Conservation (phyloP, 345 rosid genomes). For the Dimocarpus longan region DNA sequence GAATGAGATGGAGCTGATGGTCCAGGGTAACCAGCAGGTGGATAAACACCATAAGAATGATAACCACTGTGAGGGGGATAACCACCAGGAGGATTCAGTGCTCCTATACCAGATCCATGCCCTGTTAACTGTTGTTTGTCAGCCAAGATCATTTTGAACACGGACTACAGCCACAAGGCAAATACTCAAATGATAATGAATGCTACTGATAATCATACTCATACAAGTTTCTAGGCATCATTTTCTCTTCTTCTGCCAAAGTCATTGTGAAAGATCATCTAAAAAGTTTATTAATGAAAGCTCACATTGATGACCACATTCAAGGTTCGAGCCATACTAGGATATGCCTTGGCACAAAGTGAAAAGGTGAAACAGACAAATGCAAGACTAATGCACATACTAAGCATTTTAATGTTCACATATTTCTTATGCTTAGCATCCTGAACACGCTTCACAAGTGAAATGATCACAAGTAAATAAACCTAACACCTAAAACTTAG, state of each 20-base stretch:
- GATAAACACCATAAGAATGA: no score
- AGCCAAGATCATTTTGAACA: constrained; percentile 8
- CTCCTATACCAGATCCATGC: constrained; percentile 56
- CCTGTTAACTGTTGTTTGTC: constrained; percentile 34
- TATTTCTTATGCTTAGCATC: neutral
- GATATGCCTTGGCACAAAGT: neutral
- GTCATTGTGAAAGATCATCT: neutral
- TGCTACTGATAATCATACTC: neutral
- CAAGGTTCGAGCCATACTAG: no score
- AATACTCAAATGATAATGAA: neutral
- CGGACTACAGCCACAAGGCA: neutral
- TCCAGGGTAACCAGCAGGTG: no score
- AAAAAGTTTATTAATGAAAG: neutral
- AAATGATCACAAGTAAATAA: neutral
- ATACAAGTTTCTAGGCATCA: neutral
- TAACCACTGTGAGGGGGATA: no score
- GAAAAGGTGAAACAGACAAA: no score
- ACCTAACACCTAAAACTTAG: neutral
- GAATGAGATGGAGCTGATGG: no score
- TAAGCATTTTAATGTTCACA: neutral
- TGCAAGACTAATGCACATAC: neutral
- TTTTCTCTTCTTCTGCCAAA: neutral
- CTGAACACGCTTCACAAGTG: neutral
- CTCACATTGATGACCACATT: no score
- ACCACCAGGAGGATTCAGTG: no score